These are phyloP conservation scores for Colletotrichum orchidophilum DNA, from an alignment of 2,329 filamentous ascomycete species.

Conservation along the genomic window DNA sequence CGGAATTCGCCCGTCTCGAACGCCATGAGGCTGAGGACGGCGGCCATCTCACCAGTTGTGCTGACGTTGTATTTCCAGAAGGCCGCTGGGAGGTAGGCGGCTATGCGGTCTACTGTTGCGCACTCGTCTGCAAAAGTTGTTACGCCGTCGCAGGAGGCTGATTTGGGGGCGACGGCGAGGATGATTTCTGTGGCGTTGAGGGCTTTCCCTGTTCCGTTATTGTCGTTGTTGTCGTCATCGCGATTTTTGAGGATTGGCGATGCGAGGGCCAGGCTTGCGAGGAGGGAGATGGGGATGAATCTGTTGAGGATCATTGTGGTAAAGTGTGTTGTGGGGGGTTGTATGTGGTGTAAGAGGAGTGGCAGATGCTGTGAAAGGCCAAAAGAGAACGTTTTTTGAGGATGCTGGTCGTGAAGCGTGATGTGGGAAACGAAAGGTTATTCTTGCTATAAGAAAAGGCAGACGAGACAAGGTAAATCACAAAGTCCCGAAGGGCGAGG, in stretches of 20 bases:
- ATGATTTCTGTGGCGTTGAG: conserved; percentile 51
- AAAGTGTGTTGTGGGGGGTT: conserved; percentile 10
- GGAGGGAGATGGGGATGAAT: conserved; percentile 38
- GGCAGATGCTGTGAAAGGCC: conserved; percentile 26
- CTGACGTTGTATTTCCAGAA: conserved; percentile 68
- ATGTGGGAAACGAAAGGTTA: background rate
- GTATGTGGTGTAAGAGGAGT: conserved; percentile 25
- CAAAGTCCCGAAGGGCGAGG: background rate
- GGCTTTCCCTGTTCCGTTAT: too few relatives aligned
- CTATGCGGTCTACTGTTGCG: conserved; percentile 70
- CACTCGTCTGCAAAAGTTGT: conserved; percentile 64
- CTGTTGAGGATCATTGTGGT: conserved; percentile 42
- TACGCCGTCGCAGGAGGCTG: conserved; percentile 61
- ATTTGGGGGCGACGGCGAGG: conserved; percentile 64
- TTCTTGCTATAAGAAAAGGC: background rate
- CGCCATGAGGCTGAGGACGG: conserved; percentile 74
- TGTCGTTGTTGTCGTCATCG: conserved; percentile 2
- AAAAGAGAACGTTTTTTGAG: background rate
- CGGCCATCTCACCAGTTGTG: conserved; percentile 69
- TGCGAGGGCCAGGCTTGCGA: conserved; percentile 39
- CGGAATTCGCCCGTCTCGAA: conserved; percentile 76
- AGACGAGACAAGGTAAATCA: background rate
- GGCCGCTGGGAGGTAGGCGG: conserved; percentile 62
- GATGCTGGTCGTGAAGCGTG: conserved; percentile 5
- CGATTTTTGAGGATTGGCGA: conserved; percentile 32